phyloP scores from a whole-genome alignment of 2,329 filamentous ascomycete genomes.

The Pezicula radicicola region DNA sequence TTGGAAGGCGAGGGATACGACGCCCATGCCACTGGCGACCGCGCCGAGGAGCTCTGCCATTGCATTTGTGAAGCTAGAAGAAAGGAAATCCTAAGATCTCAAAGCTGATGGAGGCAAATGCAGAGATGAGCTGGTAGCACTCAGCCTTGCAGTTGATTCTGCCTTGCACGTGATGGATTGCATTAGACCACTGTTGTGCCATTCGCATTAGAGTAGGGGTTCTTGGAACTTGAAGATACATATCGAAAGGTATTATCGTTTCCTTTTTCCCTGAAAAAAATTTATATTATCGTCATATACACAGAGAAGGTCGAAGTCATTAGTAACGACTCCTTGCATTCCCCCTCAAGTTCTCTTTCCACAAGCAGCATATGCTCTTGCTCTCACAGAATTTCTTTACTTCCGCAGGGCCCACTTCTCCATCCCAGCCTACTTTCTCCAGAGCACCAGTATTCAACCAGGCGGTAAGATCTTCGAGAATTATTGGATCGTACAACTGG shows the following conservation, averaged over 20 bases:
- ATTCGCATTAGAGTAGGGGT: no score
- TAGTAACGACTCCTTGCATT: constrained; percentile 23
- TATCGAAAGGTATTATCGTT: no score
- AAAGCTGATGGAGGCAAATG: no score
- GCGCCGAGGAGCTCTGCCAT: constrained; percentile 9
- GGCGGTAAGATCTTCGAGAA: constrained; percentile 77
- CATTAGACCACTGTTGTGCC: no score
- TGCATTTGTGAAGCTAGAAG: no score
- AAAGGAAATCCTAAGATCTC: no score
- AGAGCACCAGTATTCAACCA: constrained; percentile 79
- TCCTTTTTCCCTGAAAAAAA: no score
- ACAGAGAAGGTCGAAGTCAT: background rate
- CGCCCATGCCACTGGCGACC: constrained; percentile 6
- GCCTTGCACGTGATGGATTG: no score
- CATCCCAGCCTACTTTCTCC: constrained; percentile 59
- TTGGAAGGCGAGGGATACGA: constrained; percentile 10
- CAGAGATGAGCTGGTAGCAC: no score
- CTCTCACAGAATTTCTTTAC: constrained; percentile 90
- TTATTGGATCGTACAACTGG: constrained; percentile 85
- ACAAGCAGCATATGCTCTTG: constrained; percentile 80
- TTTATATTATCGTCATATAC: no score
- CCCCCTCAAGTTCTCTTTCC: constrained; percentile 40
- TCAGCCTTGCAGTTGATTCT: no score
- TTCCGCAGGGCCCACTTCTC: constrained; percentile 58
- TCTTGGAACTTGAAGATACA: no score